Evolutionary conservation across 495 filamentous ascomycete genomes (phyloP), one percentile per base, ranked within the genome.

Genomic region (Penicillium goetzii): DNA sequence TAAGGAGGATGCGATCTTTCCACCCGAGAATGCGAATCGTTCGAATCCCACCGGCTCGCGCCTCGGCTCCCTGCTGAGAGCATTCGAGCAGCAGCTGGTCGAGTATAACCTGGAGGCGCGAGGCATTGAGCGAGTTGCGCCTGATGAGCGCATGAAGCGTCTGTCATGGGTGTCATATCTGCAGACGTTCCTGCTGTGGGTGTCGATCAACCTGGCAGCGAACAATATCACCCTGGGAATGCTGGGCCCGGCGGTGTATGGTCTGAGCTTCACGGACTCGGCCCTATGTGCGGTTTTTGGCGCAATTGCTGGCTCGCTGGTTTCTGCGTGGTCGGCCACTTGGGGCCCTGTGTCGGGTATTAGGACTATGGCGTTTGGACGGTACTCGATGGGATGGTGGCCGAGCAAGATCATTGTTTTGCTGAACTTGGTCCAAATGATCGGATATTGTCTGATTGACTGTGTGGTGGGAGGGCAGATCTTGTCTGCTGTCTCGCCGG

Each of bases 371-470:
- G 85, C 89, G 11, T 86, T 91, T 62, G 81, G 87, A 19, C 82
- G 90, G 15, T 93, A 88, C 74, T 83, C 85, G 26, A 92, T 92
- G 84, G 90, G 90, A 33, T 92, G 89, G 86, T 92, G 88, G 86
- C 90, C 90, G 1, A 86, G 84, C 66, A 92, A 92, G 74, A 73
- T 92, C 9, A 82, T 91, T 38, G 88, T 90, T 15, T 59, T 91
- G 19, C 76, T 93, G 57, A 91, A 92, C 63, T 75, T 92, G 17
- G 83, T 92, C 43, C 81, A 90, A 57, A 83, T 91, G 73, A 76
- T 91, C 26, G 90, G 90, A 12, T 93, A 92, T 63, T 80, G 83
- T 52, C 73, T 92, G 74, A 86, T 92, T 60, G 85, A 89, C 67
- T 86, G 83, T 54, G 87, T 92, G 23, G 83, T 92, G 23, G 85